Evolutionary conservation across 495 filamentous ascomycete genomes (phyloP).

Genomic region (Hypomontagnella submonticulosa): DNA sequence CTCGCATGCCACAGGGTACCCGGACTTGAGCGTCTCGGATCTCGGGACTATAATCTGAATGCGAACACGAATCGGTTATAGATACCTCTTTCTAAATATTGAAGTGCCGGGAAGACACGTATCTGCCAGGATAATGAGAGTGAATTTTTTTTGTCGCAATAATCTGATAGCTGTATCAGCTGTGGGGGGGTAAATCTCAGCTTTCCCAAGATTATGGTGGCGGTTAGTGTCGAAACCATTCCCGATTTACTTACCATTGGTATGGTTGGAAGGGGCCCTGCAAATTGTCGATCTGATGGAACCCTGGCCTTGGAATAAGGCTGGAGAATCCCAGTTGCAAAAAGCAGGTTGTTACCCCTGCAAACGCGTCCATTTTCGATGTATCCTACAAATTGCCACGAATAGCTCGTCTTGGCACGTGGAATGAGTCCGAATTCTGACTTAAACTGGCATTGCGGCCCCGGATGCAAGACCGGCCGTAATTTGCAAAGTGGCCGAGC

Average conservation of each 20-base stretch:
- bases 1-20: constrained; percentile 25
- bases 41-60: constrained; percentile 29
- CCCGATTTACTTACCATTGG: constrained; percentile 24
- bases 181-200: constrained; percentile 23
- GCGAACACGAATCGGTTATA: constrained; percentile 35
- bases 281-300: constrained; percentile 36
- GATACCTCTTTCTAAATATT: constrained; percentile 1
- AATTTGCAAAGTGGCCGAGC: constrained; percentile 15
- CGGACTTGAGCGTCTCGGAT: constrained; percentile 32
- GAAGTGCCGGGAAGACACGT: constrained; percentile 1
- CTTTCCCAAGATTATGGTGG: constrained; percentile 3
- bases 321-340: constrained; percentile 33
- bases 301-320: constrained; percentile 34
- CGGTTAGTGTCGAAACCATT: constrained; percentile 10
- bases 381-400: constrained; percentile 34
- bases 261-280: constrained; percentile 22
- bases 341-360: constrained; percentile 43
- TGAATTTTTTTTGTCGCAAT: constrained; percentile 18
- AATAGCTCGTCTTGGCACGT: constrained; percentile 35
- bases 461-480: constrained; percentile 3
- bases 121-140: neutral
- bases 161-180: constrained; percentile 9
- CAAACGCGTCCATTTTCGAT: constrained; percentile 21
- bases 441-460: constrained; percentile 12
- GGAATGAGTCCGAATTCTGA: constrained; percentile 15